Percentiles rank a stretch among this genome's conserved stretches.
Conservation (phyloP, 495 filamentous ascomycete species). For the Penicillium malachiteum region DNA sequence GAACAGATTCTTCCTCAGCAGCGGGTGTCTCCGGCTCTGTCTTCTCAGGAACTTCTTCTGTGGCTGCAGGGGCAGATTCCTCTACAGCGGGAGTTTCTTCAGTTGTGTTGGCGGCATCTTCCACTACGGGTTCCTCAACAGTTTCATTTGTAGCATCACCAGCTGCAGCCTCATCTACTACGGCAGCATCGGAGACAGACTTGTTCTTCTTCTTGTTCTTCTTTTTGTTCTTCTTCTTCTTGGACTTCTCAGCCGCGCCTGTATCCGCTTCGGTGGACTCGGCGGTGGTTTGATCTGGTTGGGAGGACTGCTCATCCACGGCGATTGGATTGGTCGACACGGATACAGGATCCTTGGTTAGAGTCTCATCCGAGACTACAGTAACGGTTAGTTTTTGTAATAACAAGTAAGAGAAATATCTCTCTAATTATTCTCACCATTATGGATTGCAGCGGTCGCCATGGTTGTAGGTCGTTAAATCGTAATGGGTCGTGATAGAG, state of each 20-base stretch:
- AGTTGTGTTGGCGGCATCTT: no score
- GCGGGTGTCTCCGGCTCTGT: neutral
- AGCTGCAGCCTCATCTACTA: constrained; percentile 3
- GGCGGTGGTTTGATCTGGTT: constrained; percentile 5
- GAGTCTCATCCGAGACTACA: constrained; percentile 22
- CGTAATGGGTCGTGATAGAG: constrained; percentile 24
- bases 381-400: neutral
- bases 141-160: neutral
- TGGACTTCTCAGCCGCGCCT: constrained; percentile 17
- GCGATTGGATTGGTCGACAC: constrained; percentile 12
- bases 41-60: neutral
- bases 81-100: constrained; percentile 2
- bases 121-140: neutral
- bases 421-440: constrained; percentile 10
- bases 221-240: constrained; percentile 22
- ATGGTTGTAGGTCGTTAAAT: constrained; percentile 19
- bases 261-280: constrained; percentile 3
- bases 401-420: neutral
- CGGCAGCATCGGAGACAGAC: constrained; percentile 4
- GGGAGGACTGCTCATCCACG: constrained; percentile 12
- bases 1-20: constrained; percentile 2
- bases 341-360: constrained; percentile 20
- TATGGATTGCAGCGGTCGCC: constrained; percentile 26
- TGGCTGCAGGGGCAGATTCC: neutral
- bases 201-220: constrained; percentile 17